A percentile compares a stretch with the other conserved stretches of the same genome.
phyloP scores from a whole-genome alignment of 2,329 filamentous ascomycete genomes.

The Grosmannia serpens region DNA sequence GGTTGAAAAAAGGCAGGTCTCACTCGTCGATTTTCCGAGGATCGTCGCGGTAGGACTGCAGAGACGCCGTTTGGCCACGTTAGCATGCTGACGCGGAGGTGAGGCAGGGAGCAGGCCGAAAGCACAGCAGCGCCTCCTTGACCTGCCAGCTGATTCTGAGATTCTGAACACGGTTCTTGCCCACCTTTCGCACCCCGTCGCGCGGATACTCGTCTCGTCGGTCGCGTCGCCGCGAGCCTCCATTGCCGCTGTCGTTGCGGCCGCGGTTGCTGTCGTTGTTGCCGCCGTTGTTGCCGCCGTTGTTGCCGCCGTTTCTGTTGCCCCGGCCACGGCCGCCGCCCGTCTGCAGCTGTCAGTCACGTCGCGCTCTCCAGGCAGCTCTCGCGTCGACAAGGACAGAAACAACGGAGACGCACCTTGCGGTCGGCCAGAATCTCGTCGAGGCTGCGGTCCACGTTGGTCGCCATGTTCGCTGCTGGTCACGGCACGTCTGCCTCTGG shows the following conservation, averaged over 20 bases:
- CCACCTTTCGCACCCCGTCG: conserved; percentile 85
- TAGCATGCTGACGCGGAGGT: not conserved
- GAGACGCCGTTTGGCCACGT: conserved; percentile 7
- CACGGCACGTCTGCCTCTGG: not conserved
- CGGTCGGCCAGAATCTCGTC: conserved; percentile 45
- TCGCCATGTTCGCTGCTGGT: not conserved
- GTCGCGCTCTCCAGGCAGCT: not conserved
- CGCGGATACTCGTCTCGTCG: conserved; percentile 45
- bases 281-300: not conserved
- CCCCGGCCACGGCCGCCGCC: conserved; percentile 20
- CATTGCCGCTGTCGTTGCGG: conserved; percentile 11
- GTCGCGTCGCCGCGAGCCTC: conserved; percentile 21
- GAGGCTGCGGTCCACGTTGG: conserved; percentile 39
- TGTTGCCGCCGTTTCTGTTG: conserved; percentile 19
- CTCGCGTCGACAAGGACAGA: not conserved
- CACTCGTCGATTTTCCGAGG: conserved; percentile 61
- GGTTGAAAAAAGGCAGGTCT: conserved; percentile 17
- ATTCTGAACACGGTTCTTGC: too few species aligned
- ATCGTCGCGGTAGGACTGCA: conserved; percentile 49
- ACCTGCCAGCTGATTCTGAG: too few species aligned
- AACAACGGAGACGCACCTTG: conserved; percentile 13
- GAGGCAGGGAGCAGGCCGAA: too few species aligned
- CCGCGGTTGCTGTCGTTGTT: not conserved
- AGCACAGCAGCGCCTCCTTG: too few species aligned
- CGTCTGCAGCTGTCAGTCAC: not conserved